Evolutionary conservation across 2,329 filamentous ascomycete species (phyloP), one percentile per base, ranked within the genome.

Genomic region (Paraphoma sp.): DNA sequence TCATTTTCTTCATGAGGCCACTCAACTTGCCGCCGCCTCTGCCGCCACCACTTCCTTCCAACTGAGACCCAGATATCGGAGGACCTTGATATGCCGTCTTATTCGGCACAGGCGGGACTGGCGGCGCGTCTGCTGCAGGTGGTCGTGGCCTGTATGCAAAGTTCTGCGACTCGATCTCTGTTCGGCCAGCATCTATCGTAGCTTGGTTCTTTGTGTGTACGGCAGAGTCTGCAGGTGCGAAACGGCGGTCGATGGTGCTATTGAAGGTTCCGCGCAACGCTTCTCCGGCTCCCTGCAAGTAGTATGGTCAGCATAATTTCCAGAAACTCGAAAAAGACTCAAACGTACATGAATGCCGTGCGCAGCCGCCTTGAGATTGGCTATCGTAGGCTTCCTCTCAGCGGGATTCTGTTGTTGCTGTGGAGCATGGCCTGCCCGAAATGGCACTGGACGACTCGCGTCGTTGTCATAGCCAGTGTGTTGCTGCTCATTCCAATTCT

Each of bases 241-340:
- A 71, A 40, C 68, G 73, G 12, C 67, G 69, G 53, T 76, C 73
- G 43, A 74, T 67, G 3, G 68, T 64, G 45, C 64, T 63, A 45
- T 75, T 75, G 38, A 76, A 64, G 3, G 72, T 75, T 11, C 73
- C 73, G 33, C 73, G 69, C 16, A 76, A 67, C 43, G 73, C 68
- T 62, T 76, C 73, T 47, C 73, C 65, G 16, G 72, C 73, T 42
- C 73, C 73, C 73, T 76, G 42, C 40, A 1, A 9, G 16, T 12
- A 9, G 16, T 3, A 2, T 14, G 44, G 17, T 68, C 14, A 61
- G 63, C 49, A 49, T 18, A 31, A 18, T 5, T 36, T 10, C 0
- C 4, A 45, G 14, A 7, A 16, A 9, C 11, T n/a, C 2, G 9
- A 29, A 50, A n/a, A 16, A 45, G 6, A 16, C 30, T 16, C 38